Evolutionary conservation across 2,329 filamentous ascomycete species (phyloP), one percentile per base, ranked within the genome.

Genomic region (Cordyceps tenuipes): DNA sequence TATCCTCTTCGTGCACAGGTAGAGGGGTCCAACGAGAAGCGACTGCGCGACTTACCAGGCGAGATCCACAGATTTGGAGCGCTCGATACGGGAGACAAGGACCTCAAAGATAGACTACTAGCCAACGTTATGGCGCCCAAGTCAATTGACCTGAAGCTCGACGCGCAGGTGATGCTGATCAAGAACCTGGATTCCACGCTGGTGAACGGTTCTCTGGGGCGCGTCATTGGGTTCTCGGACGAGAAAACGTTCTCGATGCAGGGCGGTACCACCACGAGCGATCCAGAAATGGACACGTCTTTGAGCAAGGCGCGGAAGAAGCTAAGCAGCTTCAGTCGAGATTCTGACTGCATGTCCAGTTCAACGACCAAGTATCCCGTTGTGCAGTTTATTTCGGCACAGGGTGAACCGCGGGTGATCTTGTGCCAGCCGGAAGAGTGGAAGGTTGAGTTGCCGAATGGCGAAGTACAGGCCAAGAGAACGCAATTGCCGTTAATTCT

Each of bases 121-220:
- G 74, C 82, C 6, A 96, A 93, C 69, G 96, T 95, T 84, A 97
- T 99, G 89, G 92, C 94, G 0, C 92, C 94, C 0, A 87, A 88
- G 66, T 70, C 75, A 0, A 83, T 99, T 21, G 84, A 89, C 39
- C 76, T 99, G 34, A 97, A 97, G 72, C 87, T 94, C 63, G 90
- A 91, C 10, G 90, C 94, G 0, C 95, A 99, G 70, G 95, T 99
- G 49, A 99, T 99, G 94, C 79, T 99, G n/a, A 97, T 99, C 79
- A 99, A 99, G 73, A 99, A 99, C 67, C 87, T 97, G 75, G 94
- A 99, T 69, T 91, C 96, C 44, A 87, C 84, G 0, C 81, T 99
- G 0, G 94, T 97, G 66, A 99, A 99, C 69, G 94, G 94, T 5
- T 96, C 93, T 0, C 79, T 99, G 10, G 94, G 94, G 26, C 92